These are phyloP conservation scores for Penicillium tannophilum DNA, from an alignment of 495 filamentous ascomycete genomes.

Conservation along the genomic window DNA sequence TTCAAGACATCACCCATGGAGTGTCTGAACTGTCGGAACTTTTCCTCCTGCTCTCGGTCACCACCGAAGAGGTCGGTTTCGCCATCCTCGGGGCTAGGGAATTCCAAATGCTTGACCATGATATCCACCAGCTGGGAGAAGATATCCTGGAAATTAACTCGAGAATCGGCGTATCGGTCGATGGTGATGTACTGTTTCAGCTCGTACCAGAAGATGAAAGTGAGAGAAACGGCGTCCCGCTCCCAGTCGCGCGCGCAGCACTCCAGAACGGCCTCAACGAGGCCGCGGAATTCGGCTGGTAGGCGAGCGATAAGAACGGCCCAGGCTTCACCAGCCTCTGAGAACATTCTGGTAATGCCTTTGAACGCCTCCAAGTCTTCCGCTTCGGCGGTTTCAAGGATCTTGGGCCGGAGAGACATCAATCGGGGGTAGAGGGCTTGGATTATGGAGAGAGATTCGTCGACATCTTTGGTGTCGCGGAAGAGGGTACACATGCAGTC, in stretches of 20 bases:
- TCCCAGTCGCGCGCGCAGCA: slow-evolving; percentile 86
- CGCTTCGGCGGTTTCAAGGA: slow-evolving; percentile 69
- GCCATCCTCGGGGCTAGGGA: slow-evolving; percentile 75
- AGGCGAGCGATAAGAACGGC: slow-evolving; percentile 84
- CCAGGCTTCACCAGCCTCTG: slow-evolving; percentile 95
- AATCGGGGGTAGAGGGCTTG: slow-evolving; percentile 82
- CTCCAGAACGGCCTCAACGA: slow-evolving; percentile 90
- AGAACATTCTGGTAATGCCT: slow-evolving; percentile 83
- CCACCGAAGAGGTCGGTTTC: slow-evolving; percentile 90
- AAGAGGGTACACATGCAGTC: slow-evolving; percentile 92
- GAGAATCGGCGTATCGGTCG: slow-evolving; percentile 82
- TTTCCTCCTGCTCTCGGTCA: slow-evolving; percentile 94
- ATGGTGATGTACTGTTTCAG: slow-evolving; percentile 93
- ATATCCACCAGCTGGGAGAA: slow-evolving; percentile 89
- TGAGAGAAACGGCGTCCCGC: slow-evolving; percentile 83
- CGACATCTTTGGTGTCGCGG: slow-evolving; percentile 87
- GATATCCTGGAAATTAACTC: slow-evolving; percentile 71
- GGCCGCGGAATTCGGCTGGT: slow-evolving; percentile 75
- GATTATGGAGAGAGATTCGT: slow-evolving; percentile 78
- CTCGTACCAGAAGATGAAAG: slow-evolving; percentile 98
- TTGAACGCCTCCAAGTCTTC: slow-evolving; percentile 89
- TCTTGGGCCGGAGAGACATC: slow-evolving; percentile 76
- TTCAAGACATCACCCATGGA: slow-evolving; percentile 98
- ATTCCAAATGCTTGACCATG: slow-evolving; percentile 90
- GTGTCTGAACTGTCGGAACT: slow-evolving; percentile 94